These are phyloP conservation scores for Melaleuca alternifolia DNA, from an alignment of 345 rosid species.

Conservation along the genomic window DNA sequence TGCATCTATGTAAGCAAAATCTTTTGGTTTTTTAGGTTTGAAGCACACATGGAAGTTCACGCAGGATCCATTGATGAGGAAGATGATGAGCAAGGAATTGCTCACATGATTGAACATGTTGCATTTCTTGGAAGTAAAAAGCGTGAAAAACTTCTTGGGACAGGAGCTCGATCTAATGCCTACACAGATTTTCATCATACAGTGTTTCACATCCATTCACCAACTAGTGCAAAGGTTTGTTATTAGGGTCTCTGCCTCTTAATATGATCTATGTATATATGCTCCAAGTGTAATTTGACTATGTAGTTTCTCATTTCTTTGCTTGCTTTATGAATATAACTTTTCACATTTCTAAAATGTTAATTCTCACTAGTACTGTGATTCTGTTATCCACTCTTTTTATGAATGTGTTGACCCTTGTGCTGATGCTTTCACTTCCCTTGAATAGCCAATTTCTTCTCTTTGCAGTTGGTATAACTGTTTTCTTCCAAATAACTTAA, in stretches of 20 bases:
- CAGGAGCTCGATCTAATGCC: constrained; percentile 97
- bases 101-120: constrained; percentile 99
- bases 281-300: not conserved
- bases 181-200: constrained; percentile 99
- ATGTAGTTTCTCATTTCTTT: not conserved
- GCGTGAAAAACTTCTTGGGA: constrained; percentile 96
- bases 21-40: constrained; percentile 55
- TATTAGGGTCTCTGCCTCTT: not conserved
- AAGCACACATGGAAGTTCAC: constrained; percentile 99
- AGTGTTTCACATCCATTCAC: constrained; percentile 98
- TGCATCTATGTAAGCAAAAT: not conserved
- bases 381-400: not conserved
- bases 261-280: not conserved
- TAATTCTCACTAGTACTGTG: not conserved
- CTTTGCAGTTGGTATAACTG: not conserved
- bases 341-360: not conserved
- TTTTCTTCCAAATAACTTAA: not conserved
- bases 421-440: not conserved
- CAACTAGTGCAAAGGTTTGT: constrained; percentile 78
- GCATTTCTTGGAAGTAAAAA: constrained; percentile 99
- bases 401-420: not conserved
- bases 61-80: constrained; percentile 97
- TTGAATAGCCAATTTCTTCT: not conserved
- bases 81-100: constrained; percentile 99
- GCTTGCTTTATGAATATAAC: not conserved